These are phyloP conservation scores for Prunus davidiana DNA, from an alignment of 306 rosid species.

Conservation along the genomic window DNA sequence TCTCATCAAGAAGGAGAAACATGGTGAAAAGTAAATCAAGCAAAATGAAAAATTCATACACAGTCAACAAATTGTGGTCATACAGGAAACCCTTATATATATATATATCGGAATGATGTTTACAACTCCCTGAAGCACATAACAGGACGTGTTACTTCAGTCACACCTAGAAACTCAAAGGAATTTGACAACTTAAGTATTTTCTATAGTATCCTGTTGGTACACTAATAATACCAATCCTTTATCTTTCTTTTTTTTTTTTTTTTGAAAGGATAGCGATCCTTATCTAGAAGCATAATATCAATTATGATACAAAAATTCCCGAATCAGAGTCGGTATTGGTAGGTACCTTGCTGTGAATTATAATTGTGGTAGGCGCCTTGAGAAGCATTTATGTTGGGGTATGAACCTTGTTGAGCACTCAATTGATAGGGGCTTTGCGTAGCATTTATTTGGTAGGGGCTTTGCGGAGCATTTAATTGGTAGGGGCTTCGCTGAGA, in stretches of 20 bases:
- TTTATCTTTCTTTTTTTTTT: not conserved
- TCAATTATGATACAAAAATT: constrained; percentile 13
- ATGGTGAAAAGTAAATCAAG: not conserved
- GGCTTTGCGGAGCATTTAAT: constrained; percentile 9
- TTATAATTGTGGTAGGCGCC: constrained; percentile 16
- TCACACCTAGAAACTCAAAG: not conserved
- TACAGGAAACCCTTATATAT: not conserved
- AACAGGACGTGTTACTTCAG: not conserved
- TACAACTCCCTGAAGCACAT: not conserved
- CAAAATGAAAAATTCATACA: not conserved
- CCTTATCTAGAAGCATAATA: not conserved
- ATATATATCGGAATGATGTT: not conserved
- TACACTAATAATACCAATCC: not conserved
- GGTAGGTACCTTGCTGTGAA: constrained; percentile 17
- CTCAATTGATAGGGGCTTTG: constrained; percentile 17
- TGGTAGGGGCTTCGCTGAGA: constrained; percentile 5
- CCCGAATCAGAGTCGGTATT: constrained; percentile 14
- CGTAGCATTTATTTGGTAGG: constrained; percentile 9
- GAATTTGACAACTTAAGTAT: not conserved
- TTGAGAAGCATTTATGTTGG: constrained; percentile 15
- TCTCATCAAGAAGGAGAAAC: not conserved
- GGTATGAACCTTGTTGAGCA: constrained; percentile 27
- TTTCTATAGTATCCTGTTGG: not conserved
- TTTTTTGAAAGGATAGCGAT: not conserved
- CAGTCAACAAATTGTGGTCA: not conserved